Conservation (phyloP, 345 rosid species). For the Microcos paniculata region DNA sequence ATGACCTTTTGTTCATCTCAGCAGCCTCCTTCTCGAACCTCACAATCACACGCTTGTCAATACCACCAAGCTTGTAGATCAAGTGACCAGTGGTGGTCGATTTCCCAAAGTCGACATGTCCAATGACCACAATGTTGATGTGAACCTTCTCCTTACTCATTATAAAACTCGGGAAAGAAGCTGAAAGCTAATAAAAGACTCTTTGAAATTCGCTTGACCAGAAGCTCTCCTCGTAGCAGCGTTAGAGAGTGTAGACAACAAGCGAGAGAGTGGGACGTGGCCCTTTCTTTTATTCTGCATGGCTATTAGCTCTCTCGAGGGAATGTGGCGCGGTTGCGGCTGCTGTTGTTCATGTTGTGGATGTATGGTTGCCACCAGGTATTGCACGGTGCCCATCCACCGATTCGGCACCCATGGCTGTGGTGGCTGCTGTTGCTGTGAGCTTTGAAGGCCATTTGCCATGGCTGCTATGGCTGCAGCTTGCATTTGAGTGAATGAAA, state of each 20-base stretch:
- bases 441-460: no score
- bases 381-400: no score
- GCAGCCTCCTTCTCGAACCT: slow-evolving; percentile 84
- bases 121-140: slow-evolving; percentile 47
- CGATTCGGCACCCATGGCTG: no score
- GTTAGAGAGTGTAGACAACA: not conserved
- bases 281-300: no score
- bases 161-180: slow-evolving; percentile 14
- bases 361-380: no score
- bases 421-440: no score
- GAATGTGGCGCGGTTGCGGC: no score
- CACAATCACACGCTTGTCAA: slow-evolving; percentile 81
- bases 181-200: slow-evolving; percentile 28
- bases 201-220: not conserved
- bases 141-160: slow-evolving; percentile 45
- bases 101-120: slow-evolving; percentile 61
- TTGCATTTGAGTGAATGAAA: no score
- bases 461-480: no score
- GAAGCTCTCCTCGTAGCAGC: not conserved
- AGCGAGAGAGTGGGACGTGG: not conserved
- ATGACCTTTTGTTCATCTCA: slow-evolving; percentile 80
- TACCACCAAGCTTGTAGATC: slow-evolving; percentile 85
- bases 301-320: no score
- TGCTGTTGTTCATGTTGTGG: no score
- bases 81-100: slow-evolving; percentile 73